Base-by-base conservation (phyloP, 139 green algal species). In the Desmodesmus armatus region DNA sequence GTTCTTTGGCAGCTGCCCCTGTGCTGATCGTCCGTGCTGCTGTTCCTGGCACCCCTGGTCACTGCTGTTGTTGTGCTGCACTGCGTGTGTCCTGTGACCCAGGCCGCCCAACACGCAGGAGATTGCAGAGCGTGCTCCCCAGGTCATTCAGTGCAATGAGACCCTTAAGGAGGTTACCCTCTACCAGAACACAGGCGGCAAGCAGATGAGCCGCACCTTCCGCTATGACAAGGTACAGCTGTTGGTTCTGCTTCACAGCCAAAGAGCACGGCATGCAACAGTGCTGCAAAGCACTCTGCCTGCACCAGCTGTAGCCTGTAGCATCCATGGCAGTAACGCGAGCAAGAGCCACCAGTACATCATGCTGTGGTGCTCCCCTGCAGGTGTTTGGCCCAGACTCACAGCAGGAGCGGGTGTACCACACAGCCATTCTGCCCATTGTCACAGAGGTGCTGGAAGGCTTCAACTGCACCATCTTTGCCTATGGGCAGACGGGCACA, bases 401-500 rank as follows among this genome's bases (percentile, higher is more conserved):
- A 0, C 87, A 85, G 9, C 97, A 99, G 86, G 90, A 96, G 58
- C 91, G 94, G 47, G 85, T 99, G 2, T 99, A 96, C 86, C 89
- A 95, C 35, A 84, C 93, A 35, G 94, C 96, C 3, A 94, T 99
- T 7, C 60, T 92, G 31, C 95, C 96, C 21, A 97, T 99, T 39
- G 97, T 99, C 31, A 78, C 97, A n/a, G 97, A 99, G 89, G 97
- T 99, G 39, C 90, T 97, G 75, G 92, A 97, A 29, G 94, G 94
- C 37, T 97, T 96, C 87, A 97, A 96, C 80, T 96, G 94, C 91
- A 94, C 91, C 33, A 94, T 97, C 66, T 96, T 96, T 85, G 93
- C 92, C 2, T 98, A 97, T 85, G 96, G 94, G 3, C 96, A 86
- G 67, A 86, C 80, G 41, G 96, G 97, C 67, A 99, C 97, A 27